Percentiles rank a stretch among this genome's conserved stretches.
Conservation (phyloP, 2,329 filamentous ascomycete genomes). For the Podosphaera xanthii region DNA sequence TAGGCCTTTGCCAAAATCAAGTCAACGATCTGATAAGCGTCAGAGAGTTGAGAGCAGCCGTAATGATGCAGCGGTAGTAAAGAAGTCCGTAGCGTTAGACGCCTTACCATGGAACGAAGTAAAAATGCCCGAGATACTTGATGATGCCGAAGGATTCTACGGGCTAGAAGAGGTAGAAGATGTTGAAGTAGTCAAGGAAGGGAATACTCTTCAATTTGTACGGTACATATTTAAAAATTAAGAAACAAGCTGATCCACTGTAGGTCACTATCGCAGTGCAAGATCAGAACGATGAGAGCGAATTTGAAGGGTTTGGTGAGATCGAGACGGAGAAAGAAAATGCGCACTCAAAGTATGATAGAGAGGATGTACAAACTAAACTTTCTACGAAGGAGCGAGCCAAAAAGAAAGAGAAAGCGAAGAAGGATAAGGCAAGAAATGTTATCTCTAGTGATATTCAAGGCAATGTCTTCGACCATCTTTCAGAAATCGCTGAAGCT, state of each 20-base stretch:
- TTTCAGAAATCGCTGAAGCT: constrained; percentile 29
- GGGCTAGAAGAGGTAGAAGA: constrained; percentile 81
- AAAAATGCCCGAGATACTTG: constrained; percentile 52
- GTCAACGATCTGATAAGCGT: constrained; percentile 14
- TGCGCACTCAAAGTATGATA: constrained; percentile 8
- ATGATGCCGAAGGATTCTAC: constrained; percentile 85
- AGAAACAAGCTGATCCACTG: constrained; percentile 4
- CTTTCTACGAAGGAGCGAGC: constrained; percentile 10
- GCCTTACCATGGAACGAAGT: constrained; percentile 33
- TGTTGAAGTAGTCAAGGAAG: constrained; percentile 58
- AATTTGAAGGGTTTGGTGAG: constrained; percentile 45
- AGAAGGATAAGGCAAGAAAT: constrained; percentile 12
- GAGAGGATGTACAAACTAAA: constrained; percentile 2
- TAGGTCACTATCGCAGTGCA: constrained; percentile 12
- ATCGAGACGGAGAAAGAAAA: constrained; percentile 14
- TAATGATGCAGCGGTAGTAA: constrained; percentile 6
- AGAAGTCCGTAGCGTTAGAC: constrained; percentile 22
- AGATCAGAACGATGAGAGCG: constrained; percentile 23
- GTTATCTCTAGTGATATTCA: constrained; percentile 12
- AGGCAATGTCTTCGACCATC: constrained; percentile 18
- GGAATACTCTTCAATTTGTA: constrained; percentile 34
- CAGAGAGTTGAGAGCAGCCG: constrained; percentile 13
- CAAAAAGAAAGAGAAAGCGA: constrained; percentile 12
- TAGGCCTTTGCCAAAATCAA: constrained; percentile 8
- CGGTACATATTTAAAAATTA: constrained; percentile 4